Percentiles rank a stretch among this genome's conserved stretches.
Conservation (phyloP, 495 filamentous ascomycete species). For the Staphylotrichum longicolle region DNA sequence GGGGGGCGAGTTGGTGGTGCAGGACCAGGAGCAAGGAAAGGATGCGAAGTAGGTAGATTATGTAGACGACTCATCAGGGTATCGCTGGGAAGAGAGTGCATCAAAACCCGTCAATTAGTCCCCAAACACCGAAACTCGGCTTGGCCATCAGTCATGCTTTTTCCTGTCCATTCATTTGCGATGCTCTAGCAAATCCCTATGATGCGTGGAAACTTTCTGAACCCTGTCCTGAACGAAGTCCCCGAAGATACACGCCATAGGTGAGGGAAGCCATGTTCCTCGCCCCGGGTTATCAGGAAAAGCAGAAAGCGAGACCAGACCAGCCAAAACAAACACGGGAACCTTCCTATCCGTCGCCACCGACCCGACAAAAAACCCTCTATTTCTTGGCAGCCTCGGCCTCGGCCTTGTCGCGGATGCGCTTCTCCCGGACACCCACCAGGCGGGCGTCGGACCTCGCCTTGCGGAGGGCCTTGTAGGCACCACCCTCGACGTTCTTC, state of each 20-base stretch:
- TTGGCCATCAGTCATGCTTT: constrained; percentile 38
- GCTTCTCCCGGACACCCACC: constrained; percentile 85
- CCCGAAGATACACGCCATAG: constrained; percentile 33
- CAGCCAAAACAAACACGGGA: constrained; percentile 44
- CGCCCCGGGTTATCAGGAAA: constrained; percentile 38
- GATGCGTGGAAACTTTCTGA: constrained; percentile 35
- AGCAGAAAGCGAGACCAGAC: constrained; percentile 45
- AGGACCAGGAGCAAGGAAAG: constrained; percentile 23
- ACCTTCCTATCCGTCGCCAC: constrained; percentile 31
- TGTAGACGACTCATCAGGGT: too few relatives aligned
- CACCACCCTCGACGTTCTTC: constrained; percentile 71
- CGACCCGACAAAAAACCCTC: constrained; percentile 37
- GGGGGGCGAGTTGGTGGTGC: constrained; percentile 36
- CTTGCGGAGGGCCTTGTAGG: constrained; percentile 80
- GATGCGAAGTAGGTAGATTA: background rate
- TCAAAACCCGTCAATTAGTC: constrained; percentile 18
- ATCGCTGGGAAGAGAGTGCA: background rate
- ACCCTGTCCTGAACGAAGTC: constrained; percentile 31
- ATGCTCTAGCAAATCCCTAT: constrained; percentile 42
- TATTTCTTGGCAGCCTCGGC: constrained; percentile 86
- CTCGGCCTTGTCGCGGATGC: constrained; percentile 88
- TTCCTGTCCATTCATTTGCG: constrained; percentile 40
- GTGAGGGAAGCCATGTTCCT: constrained; percentile 27
- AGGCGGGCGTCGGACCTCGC: constrained; percentile 81
- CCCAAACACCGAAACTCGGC: constrained; percentile 19